Conservation (phyloP, 2,329 filamentous ascomycete species). For the Herpotrichia juniperi region DNA sequence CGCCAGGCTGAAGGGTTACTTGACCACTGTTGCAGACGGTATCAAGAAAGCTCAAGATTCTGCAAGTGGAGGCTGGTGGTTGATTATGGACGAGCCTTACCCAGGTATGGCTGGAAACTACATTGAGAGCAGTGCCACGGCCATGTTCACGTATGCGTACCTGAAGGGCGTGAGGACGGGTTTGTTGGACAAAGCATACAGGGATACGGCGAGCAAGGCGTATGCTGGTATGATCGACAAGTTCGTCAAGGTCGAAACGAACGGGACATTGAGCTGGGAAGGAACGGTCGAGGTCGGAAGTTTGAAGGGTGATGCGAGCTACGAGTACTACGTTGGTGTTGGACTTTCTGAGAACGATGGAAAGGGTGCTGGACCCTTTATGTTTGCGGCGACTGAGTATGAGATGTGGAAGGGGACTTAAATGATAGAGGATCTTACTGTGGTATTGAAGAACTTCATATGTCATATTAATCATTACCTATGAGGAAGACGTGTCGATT, state of each 20-base stretch:
- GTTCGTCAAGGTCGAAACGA: constrained; percentile 53
- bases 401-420: constrained; percentile 24
- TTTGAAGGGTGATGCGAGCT: constrained; percentile 56
- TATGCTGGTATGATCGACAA: constrained; percentile 52
- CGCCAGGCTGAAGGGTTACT: constrained; percentile 46
- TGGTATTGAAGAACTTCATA: constrained; percentile 2
- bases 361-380: constrained; percentile 51
- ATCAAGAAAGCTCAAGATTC: constrained; percentile 51
- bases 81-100: constrained; percentile 60
- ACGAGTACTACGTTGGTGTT: constrained; percentile 52
- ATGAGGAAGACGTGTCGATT: neutral
- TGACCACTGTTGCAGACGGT: constrained; percentile 50
- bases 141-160: constrained; percentile 53
- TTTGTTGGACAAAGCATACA: constrained; percentile 43
- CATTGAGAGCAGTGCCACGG: constrained; percentile 64
- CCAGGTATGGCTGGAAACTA: constrained; percentile 59
- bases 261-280: constrained; percentile 58
- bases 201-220: constrained; percentile 49
- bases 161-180: constrained; percentile 43
- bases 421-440: neutral
- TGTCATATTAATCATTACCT: constrained; percentile 6
- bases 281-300: constrained; percentile 61
- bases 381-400: constrained; percentile 43
- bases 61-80: constrained; percentile 65
- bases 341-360: constrained; percentile 43